Evolutionary conservation across 345 rosid genomes (phyloP).

Genomic region (Turnera subulata): DNA sequence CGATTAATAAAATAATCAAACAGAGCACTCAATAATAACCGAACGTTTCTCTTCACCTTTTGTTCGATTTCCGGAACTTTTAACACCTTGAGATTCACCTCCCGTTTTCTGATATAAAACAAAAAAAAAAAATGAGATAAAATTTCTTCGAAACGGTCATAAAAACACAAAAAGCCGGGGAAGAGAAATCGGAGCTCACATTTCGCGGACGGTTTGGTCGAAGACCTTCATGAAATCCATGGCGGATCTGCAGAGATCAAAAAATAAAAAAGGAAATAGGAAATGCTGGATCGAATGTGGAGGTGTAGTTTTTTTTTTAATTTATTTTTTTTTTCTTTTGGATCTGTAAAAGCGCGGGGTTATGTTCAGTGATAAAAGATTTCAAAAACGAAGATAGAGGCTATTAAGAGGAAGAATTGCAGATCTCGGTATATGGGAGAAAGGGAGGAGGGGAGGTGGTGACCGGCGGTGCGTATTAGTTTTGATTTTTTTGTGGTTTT

Average conservation of each 20-base stretch:
- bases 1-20: no score
- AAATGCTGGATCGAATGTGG: neutral
- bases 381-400: neutral
- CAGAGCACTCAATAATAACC: neutral
- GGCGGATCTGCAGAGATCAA: slow-evolving; percentile 14
- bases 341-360: slow-evolving; percentile 10
- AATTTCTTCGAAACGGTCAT: slow-evolving; percentile 4
- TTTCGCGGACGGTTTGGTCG: slow-evolving; percentile 98
- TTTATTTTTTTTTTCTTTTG: neutral
- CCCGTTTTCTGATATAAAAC: slow-evolving; percentile 67
- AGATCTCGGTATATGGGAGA: neutral
- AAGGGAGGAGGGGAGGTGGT: neutral
- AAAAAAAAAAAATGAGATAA: slow-evolving; percentile 4
- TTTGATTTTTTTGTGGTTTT: neutral
- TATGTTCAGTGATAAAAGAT: neutral
- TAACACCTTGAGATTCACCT: slow-evolving; percentile 94
- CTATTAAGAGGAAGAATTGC: neutral
- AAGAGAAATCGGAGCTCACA: slow-evolving; percentile 42
- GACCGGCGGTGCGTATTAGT: neutral
- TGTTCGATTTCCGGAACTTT: slow-evolving; percentile 98
- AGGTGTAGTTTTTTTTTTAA: no score
- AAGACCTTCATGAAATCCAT: slow-evolving; percentile 99
- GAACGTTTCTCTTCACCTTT: slow-evolving; percentile 42
- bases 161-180: neutral
- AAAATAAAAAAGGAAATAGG: neutral